Evolutionary conservation across 176 grass and related monocot genomes (phyloP), one percentile per base, ranked within the genome.

Genomic region (Phragmites australis): DNA sequence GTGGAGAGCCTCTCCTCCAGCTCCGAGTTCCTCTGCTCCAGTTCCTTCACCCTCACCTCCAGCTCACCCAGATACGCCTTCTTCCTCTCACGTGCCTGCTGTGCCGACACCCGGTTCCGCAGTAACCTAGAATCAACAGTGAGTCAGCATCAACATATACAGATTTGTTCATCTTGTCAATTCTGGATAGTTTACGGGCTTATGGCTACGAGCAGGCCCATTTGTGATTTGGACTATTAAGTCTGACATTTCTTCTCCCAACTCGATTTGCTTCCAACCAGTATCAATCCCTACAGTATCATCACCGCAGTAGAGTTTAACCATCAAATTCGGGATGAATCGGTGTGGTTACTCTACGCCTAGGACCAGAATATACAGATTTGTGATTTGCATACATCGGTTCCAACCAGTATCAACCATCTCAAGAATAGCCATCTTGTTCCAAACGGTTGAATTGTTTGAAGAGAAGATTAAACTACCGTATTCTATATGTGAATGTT

Each of bases 81-180:
- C 88, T 93, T 91, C 70, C 93, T 95, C 87, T 95, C 93, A 45
- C 93, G 77, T 12, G 93, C 93, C 31, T 95, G 93, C 45, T 95
- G 93, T 2, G 93, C 93, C 1, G 93, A 95, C 84, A 95, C 90
- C 37, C 93, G 79, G 73, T 95, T 95, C 74, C 93, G 79, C 66
- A 95, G 64, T 82, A 95, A 77, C 82, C 93, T 95, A 26, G 17
- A 68, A 26, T 65, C 37, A 25, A 11, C 17, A n/a, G 29, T 6
- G 23, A 62, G 1, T 41, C 4, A 52, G n/a, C 9, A 43, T 40
- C 45, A 14, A 14, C 22, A 51, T 25, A 31, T 6, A 21, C 6
- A 29, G 8, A 53, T 14, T 52, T 56, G 13, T n/a, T 41, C 1
- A 6, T 21, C 31, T 9, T 54, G 19, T 54, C 21, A 19, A 21